A percentile compares a stretch with the other conserved stretches of the same genome.
Conservation (phyloP, 495 filamentous ascomycete genomes). For the Chlorociboria aeruginascens region DNA sequence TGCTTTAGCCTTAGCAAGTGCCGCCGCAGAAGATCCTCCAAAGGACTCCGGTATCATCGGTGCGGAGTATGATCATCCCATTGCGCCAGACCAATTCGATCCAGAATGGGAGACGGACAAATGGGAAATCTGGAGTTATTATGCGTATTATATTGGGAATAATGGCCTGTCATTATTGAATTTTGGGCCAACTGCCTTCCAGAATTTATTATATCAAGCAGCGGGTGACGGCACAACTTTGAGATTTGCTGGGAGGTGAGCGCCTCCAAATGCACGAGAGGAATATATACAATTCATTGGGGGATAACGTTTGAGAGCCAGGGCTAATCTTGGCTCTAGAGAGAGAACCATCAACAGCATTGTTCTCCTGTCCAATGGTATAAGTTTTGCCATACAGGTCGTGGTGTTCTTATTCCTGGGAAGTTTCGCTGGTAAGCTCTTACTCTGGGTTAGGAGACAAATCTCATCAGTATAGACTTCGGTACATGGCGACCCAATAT, state of each 20-base stretch:
- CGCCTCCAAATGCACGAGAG: neutral
- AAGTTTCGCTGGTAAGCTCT: constrained; percentile 32
- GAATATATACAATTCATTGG: neutral
- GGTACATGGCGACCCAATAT: constrained; percentile 51
- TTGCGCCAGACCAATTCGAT: constrained; percentile 33
- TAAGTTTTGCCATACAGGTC: constrained; percentile 51
- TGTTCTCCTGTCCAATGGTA: constrained; percentile 49
- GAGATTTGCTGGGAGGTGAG: constrained; percentile 32
- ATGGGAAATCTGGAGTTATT: constrained; percentile 54
- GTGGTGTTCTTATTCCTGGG: constrained; percentile 48
- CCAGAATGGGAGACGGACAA: constrained; percentile 36
- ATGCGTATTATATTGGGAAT: constrained; percentile 57
- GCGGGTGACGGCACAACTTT: constrained; percentile 36
- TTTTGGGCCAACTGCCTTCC: constrained; percentile 54
- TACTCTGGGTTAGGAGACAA: neutral
- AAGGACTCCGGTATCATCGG: neutral
- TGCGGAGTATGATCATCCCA: constrained; percentile 8
- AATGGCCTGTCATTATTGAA: constrained; percentile 58
- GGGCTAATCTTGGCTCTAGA: neutral
- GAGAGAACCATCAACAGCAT: constrained; percentile 45
- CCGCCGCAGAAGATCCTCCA: neutral
- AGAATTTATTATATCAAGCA: constrained; percentile 48
- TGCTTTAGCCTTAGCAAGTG: too few species aligned
- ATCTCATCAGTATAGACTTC: constrained; percentile 32
- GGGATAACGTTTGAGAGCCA: neutral